Percentiles rank a stretch among this genome's conserved stretches.
phyloP scores from a whole-genome alignment of 2,329 filamentous ascomycete genomes.

The Madurella mycetomatis region DNA sequence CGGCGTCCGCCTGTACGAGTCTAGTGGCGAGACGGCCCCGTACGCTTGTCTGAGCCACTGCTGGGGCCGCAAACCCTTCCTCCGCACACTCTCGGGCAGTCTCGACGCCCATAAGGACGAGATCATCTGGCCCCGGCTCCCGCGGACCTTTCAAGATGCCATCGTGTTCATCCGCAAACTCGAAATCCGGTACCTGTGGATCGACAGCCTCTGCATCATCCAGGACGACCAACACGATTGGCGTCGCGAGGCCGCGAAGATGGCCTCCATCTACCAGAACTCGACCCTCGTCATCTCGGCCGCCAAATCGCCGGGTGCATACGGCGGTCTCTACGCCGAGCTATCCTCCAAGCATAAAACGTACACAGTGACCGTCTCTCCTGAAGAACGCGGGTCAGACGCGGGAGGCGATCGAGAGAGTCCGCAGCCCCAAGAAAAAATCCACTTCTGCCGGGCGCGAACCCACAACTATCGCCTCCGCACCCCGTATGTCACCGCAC shows the following conservation, averaged over 20 bases:
- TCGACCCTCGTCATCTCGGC: slow-evolving; percentile 17
- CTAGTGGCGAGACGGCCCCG: background rate
- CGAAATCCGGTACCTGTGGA: slow-evolving; percentile 24
- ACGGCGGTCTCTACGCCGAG: slow-evolving; percentile 10
- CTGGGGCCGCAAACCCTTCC: slow-evolving; percentile 20
- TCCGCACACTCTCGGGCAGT: slow-evolving; percentile 11
- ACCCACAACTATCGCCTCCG: slow-evolving; percentile 6
- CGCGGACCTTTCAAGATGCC: slow-evolving; percentile 23
- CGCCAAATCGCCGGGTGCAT: slow-evolving; percentile 8
- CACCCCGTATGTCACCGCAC: background rate
- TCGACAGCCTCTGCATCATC: slow-evolving; percentile 27
- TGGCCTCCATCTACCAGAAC: slow-evolving; percentile 20
- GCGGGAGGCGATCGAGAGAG: background rate
- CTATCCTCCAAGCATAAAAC: background rate
- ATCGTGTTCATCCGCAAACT: slow-evolving; percentile 18
- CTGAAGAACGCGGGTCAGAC: background rate
- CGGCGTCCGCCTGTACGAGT: slow-evolving; percentile 12
- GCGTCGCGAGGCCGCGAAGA: slow-evolving; percentile 16
- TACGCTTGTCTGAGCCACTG: slow-evolving; percentile 23
- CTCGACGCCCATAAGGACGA: slow-evolving; percentile 7
- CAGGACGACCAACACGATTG: slow-evolving; percentile 24
- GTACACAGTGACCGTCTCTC: background rate
- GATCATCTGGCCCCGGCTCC: slow-evolving; percentile 13
- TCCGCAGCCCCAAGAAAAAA: background rate
- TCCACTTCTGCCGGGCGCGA: slow-evolving; percentile 12